Evolutionary conservation across 2,329 filamentous ascomycete genomes (phyloP).

Genomic region (Paecilomyces fulvus): DNA sequence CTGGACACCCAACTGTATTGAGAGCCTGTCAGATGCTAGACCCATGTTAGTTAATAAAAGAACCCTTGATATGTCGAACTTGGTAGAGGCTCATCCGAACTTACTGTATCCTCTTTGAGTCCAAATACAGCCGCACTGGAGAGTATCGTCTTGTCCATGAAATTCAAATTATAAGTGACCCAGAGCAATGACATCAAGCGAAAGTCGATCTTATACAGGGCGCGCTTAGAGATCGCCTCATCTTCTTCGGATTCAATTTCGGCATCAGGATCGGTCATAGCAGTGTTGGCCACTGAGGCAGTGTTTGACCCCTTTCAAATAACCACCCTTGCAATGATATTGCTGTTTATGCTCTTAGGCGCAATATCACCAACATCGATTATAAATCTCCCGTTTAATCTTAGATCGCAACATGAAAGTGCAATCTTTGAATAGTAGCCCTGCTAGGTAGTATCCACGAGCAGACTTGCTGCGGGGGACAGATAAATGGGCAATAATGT

Average conservation of each 20-base stretch:
- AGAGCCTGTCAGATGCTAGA: background rate
- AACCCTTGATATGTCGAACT: background rate
- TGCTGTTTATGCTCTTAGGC: background rate
- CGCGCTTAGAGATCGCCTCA: constrained; percentile 7
- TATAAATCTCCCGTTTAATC: too few species aligned
- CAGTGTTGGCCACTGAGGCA: background rate
- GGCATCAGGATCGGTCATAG: background rate
- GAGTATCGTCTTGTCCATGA: constrained; percentile 53
- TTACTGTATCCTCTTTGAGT: constrained; percentile 19
- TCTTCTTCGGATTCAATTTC: background rate
- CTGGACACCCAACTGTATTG: constrained; percentile 46
- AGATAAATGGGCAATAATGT: background rate
- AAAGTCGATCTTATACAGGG: constrained; percentile 50
- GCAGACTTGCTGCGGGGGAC: too few species aligned
- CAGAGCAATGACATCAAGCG: constrained; percentile 50
- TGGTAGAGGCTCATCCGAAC: background rate
- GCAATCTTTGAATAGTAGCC: too few species aligned
- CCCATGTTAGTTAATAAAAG: background rate
- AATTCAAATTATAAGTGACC: constrained; percentile 51
- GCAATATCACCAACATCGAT: too few species aligned
- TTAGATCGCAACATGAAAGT: too few species aligned
- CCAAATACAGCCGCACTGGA: constrained; percentile 25
- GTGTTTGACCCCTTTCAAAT: background rate
- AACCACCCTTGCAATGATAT: background rate
- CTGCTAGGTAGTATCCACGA: too few species aligned